Percentiles rank a stretch among this genome's conserved stretches.
Evolutionary conservation across 495 filamentous ascomycete species (phyloP).

Genomic region (Penicillium alfredii): DNA sequence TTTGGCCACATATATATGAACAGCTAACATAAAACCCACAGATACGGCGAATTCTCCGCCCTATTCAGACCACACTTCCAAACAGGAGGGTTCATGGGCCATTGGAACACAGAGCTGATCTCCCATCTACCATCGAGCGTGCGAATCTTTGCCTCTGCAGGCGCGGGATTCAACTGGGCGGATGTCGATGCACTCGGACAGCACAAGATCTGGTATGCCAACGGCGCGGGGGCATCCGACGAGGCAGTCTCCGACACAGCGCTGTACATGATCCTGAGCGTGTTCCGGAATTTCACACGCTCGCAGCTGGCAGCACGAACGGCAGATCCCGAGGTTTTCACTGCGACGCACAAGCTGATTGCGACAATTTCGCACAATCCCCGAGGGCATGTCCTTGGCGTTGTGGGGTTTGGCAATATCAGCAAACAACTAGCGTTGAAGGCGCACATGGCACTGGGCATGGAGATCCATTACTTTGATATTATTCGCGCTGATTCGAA

Average conservation of each 20-base stretch:
- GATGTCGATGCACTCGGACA: constrained; percentile 55
- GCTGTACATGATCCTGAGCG: constrained; percentile 54
- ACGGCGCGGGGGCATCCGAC: constrained; percentile 56
- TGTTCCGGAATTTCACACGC: constrained; percentile 55
- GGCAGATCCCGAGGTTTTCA: constrained; percentile 30
- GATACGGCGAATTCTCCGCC: constrained; percentile 62
- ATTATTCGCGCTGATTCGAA: constrained; percentile 42
- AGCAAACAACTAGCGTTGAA: constrained; percentile 57
- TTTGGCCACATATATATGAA: background rate
- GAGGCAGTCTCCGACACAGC: constrained; percentile 62
- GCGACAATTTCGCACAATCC: constrained; percentile 48
- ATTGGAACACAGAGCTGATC: constrained; percentile 64
- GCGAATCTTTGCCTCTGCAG: constrained; percentile 62
- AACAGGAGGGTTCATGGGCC: constrained; percentile 59
- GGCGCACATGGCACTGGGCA: constrained; percentile 48
- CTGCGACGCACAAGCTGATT: constrained; percentile 44
- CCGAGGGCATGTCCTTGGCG: constrained; percentile 33
- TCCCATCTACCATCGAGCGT: constrained; percentile 54
- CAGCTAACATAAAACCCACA: background rate
- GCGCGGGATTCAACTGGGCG: constrained; percentile 67
- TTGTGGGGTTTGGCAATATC: constrained; percentile 60
- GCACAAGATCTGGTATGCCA: constrained; percentile 54
- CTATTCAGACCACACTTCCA: constrained; percentile 69
- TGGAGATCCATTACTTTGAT: constrained; percentile 62
- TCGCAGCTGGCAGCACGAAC: constrained; percentile 41